Base-by-base conservation (phyloP, 176 grass and related monocot genomes). In the Zea luxurians region DNA sequence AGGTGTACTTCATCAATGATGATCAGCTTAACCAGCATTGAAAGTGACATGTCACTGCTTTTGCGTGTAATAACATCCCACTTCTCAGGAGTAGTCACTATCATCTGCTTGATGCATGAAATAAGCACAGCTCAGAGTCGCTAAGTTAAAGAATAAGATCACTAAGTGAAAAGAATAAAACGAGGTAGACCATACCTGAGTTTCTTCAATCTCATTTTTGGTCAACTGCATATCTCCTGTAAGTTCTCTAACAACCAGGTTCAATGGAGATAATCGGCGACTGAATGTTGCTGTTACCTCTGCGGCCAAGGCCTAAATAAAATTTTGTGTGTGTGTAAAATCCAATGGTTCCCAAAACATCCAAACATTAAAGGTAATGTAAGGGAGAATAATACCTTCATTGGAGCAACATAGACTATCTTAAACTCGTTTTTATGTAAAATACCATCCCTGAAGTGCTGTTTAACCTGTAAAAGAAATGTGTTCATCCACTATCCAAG, bases 31-130 rank as follows among this genome's bases (percentile, higher is more conserved):
- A 97, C 94, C 69, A 97, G 78, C 94, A 97, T 97, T 43, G 94
- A 97, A 75, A 97, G 77, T 64, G 94, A 89, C 94, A 97, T 97
- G 70, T 97, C 94, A 73, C 91, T 97, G 89, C 94, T 97, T 91
- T 97, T 97, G 77, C 94, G 91, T 73, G 94, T 97, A 84, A 97
- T 97, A 41, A 97, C 94, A 79, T 97, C 94, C 91, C 91, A 97
- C 54, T 97, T 97, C 76, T 97, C 94, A 79, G 94, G 94, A 76
- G 94, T 97, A 55, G 94, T 97, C 64, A 97, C 94, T 85, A 97
- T 97, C 94, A 97, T 97, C 89, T 97, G 86, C 49, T 60, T 53
- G 35, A 83, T 34, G 34, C 55, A 75, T n/a, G 46, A 74, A 72
- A 75, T 78, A 76, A 78, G 57, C 70, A 84, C 9, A 84, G 58